These are phyloP conservation scores for Passiflora organensis DNA, from an alignment of 345 rosid species.

Conservation along the genomic window DNA sequence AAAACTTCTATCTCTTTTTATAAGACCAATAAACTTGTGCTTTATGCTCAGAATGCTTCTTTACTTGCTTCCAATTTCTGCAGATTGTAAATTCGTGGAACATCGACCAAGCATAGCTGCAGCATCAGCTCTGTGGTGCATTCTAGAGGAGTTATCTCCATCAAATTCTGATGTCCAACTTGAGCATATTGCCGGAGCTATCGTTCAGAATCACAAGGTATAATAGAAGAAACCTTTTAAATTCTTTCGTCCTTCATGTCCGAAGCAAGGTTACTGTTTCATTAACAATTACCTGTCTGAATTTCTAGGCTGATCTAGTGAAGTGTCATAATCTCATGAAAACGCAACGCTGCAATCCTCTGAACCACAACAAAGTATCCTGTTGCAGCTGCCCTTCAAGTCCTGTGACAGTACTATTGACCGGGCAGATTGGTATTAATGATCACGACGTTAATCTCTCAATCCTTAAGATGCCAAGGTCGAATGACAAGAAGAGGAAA, in stretches of 20 bases:
- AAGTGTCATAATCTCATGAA: constrained; percentile 39
- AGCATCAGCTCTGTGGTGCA: constrained; percentile 37
- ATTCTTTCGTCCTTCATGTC: background rate
- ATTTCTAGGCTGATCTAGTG: constrained; percentile 27
- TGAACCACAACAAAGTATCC: background rate
- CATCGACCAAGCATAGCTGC: constrained; percentile 56
- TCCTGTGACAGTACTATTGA: constrained; percentile 48
- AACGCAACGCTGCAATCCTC: constrained; percentile 6
- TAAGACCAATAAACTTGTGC: too few relatives aligned
- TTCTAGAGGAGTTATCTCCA: constrained; percentile 30
- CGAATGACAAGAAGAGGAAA: constrained; percentile 33
- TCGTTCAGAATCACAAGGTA: constrained; percentile 36
- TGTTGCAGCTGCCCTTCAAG: constrained; percentile 36
- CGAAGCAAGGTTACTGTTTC: background rate
- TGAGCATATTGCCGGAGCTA: constrained; percentile 15
- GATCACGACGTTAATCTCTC: constrained; percentile 37
- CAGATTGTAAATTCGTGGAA: constrained; percentile 43
- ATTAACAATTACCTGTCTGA: background rate
- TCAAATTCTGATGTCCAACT: constrained; percentile 17
- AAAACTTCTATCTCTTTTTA: too few relatives aligned
- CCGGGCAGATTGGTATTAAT: constrained; percentile 17
- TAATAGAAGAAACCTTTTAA: background rate
- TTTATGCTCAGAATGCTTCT: too few relatives aligned
- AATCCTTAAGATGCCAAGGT: constrained; percentile 22
- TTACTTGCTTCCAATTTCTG: too few relatives aligned